Evolutionary conservation across 2,329 filamentous ascomycete genomes (phyloP), one percentile per base, ranked within the genome.

Genomic region (Aspergillus sp.): DNA sequence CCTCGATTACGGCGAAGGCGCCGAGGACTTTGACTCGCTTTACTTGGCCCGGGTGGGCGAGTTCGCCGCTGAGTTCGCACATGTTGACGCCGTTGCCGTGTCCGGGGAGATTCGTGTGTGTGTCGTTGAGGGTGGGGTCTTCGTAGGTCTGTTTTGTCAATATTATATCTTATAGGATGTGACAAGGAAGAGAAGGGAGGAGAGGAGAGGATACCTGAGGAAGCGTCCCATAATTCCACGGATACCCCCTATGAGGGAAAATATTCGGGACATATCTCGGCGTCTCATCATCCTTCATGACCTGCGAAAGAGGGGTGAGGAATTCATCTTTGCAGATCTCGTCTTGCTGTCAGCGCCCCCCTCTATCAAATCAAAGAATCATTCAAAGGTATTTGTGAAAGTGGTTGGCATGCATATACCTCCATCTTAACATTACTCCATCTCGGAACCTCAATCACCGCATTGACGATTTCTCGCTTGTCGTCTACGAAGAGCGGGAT

Each of bases 161-260:
- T 19, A 19, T 19, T 19, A 2, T 19, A 19, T 19, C 19, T 19
- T 32, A 47, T 32, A n/a, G 13, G 13, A 5, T 29, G 26, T 34
- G 6, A n/a, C n/a, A 34, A 12, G 13, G 33, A 12, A 7, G 7
- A 12, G 13, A 28, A 27, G 7, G 29, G 9, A 12, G 28, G n/a
- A n/a, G n/a, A 9, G 32, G 11, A 13, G 13, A 13, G 28, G 7
- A 13, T 76, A 88, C 86, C 78, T 90, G 87, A 60, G 89, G 89
- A 81, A 95, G 93, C 70, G 87, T 87, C 72, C 89, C 89, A 74
- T 95, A 95, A 81, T 95, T 95, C 88, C 89, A 95, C 58, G 94
- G 85, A 74, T 95, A 95, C 53, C 89, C 89, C 81, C 94, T 94
- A 83, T 95, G 89, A 58, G 89, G 89, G 80, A 95, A 95, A 82